These are phyloP conservation scores for Phialophora tarda DNA, from an alignment of 2,329 filamentous ascomycete genomes.

Conservation along the genomic window DNA sequence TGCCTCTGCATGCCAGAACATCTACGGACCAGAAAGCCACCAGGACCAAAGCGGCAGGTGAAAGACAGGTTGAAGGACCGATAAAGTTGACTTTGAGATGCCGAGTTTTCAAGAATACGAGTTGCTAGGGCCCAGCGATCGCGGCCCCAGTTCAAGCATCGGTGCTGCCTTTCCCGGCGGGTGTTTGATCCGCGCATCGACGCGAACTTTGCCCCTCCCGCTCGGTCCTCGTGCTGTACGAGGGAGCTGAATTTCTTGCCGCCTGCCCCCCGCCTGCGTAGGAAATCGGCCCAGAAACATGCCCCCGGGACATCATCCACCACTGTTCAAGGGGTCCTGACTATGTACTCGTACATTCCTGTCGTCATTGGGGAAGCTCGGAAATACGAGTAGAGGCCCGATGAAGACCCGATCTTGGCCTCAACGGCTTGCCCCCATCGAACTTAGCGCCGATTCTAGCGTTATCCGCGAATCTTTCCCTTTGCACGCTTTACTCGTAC, in stretches of 20 bases:
- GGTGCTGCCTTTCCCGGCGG: conserved; percentile 16
- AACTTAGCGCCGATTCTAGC: conserved; percentile 32
- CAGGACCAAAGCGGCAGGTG: conserved; percentile 22
- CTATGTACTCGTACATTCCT: neutral
- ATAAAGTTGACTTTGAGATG: neutral
- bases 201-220: neutral
- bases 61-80: conserved; percentile 12
- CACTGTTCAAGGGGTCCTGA: neutral
- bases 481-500: conserved; percentile 1
- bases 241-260: neutral
- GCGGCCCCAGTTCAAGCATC: neutral
- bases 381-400: neutral
- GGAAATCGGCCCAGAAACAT: neutral
- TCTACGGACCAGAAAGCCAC: conserved; percentile 1
- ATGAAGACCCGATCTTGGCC: conserved; percentile 3
- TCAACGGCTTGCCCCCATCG: neutral
- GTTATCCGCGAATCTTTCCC: conserved; percentile 21
- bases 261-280: neutral
- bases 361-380: neutral
- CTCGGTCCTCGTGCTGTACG: neutral
- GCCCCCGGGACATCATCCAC: neutral
- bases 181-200: conserved; percentile 7
- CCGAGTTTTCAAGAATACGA: neutral
- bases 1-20: neutral
- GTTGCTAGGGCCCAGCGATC: neutral